These are phyloP conservation scores for Iris macrosiphon DNA, from an alignment of 106 monocot genomes.

Conservation along the genomic window DNA sequence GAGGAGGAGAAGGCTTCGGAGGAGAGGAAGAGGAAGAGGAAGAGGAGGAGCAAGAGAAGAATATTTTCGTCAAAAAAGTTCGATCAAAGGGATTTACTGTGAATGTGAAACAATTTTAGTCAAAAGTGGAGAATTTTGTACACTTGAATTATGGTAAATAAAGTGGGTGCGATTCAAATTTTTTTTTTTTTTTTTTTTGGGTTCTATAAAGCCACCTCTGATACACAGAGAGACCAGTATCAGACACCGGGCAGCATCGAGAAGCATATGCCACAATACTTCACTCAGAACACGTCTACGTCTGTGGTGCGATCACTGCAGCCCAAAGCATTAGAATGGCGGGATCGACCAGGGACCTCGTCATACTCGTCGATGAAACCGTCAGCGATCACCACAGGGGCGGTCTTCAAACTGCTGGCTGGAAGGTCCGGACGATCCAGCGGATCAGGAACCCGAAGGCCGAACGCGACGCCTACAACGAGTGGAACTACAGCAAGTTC, in stretches of 20 bases:
- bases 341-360: slow-evolving; percentile 18
- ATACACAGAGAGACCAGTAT: neutral
- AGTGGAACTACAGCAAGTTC: slow-evolving; percentile 67
- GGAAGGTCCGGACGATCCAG: slow-evolving; percentile 26
- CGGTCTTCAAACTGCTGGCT: slow-evolving; percentile 17
- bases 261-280: slow-evolving; percentile 24
- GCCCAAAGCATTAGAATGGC: slow-evolving; percentile 41
- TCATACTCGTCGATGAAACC: slow-evolving; percentile 33
- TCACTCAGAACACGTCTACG: slow-evolving; percentile 33
- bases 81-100: no score
- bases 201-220: neutral
- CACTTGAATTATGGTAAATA: no score
- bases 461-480: slow-evolving; percentile 35
- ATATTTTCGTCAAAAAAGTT: no score
- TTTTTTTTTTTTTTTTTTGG: neutral
- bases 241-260: slow-evolving; percentile 5
- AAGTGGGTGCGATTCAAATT: no score
- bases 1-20: no score
- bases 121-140: no score
- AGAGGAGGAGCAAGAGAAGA: no score
- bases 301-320: slow-evolving; percentile 41
- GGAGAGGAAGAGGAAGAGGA: no score
- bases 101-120: no score
- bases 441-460: slow-evolving; percentile 48
- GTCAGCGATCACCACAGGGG: slow-evolving; percentile 25